Base-by-base conservation (phyloP, 768 basidiomycete genomes). In the Dentipellis fragilis region DNA sequence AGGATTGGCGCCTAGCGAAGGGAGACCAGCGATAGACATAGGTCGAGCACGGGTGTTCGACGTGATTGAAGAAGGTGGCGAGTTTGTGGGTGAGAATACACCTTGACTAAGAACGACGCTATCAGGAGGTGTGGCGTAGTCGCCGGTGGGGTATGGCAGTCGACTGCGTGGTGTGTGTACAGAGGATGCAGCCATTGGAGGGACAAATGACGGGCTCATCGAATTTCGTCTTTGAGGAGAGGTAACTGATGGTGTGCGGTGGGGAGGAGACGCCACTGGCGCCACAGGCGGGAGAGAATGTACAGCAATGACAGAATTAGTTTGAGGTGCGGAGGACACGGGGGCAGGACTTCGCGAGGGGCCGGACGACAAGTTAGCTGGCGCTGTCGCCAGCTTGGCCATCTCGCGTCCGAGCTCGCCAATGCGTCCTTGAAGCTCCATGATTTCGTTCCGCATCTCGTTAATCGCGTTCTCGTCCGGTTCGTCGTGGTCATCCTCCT, bases 101-200 rank as follows among this genome's bases (percentile, higher is more conserved):
- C 75, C 54, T 66, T 74, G 52, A 63, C 52, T 48, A 57, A 62
- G 63, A 42, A 57, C 54, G 10, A 66, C 64, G 1, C 75, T 66
- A 37, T 82, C 78, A 0, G 81, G 71, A 0, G 85, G 85, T 10
- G 83, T 81, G 5, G 87, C 74, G 57, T 93, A 92, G 62, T 93
- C 90, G 3, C 89, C 90, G 2, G 84, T 83, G 16, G 89, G 89
- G 59, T 92, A 91, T 21, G 89, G 88, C 14, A 90, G 72, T 37
- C 87, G 80, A 36, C 80, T 83, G 6, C 75, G 67, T 1, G 73
- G 73, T 47, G 60, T 51, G 50, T 68, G 16, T 1, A 52, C 58
- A 69, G 75, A 34, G 68, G 42, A n/a, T 10, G 73, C 52, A n/a
- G 73, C 72, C 0, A 66, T 74, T 0, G 72, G 67, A 1, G 80